These are phyloP conservation scores for Pleomassaria siparia DNA, from an alignment of 2,329 filamentous ascomycete species.

Conservation along the genomic window DNA sequence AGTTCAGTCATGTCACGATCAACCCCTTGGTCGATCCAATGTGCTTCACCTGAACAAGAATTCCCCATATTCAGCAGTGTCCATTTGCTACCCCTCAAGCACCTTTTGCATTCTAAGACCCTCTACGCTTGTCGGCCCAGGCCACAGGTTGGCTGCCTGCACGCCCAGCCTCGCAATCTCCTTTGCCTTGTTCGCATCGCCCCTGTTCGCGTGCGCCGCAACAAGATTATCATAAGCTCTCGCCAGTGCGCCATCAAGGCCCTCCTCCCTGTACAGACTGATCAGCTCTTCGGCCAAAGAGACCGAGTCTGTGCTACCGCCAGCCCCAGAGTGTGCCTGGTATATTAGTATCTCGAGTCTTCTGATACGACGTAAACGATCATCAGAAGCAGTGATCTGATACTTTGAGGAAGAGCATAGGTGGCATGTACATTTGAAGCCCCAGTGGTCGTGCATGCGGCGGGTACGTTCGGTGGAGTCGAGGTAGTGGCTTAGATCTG, in stretches of 20 bases:
- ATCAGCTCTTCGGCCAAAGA: neutral
- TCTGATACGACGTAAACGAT: neutral
- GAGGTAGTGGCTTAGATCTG: slow-evolving; percentile 3
- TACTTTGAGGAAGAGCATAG: neutral
- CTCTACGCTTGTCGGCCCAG: neutral
- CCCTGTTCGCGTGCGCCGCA: neutral
- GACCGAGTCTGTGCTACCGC: neutral
- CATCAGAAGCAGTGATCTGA: neutral
- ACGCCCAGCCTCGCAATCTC: neutral
- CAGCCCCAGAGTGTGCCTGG: neutral
- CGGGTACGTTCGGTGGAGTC: neutral
- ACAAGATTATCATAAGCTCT: slow-evolving; percentile 1
- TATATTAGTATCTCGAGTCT: neutral
- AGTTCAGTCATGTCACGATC: too few relatives aligned
- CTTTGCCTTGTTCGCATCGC: neutral
- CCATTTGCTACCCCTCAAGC: neutral
- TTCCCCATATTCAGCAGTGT: too few relatives aligned
- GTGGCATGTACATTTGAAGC: neutral
- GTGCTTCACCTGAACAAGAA: too few relatives aligned
- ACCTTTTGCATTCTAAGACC: neutral
- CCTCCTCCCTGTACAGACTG: neutral
- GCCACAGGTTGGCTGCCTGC: neutral
- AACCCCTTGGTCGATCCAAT: too few relatives aligned
- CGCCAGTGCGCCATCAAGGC: neutral
- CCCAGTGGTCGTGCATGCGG: slow-evolving; percentile 1